These are phyloP conservation scores for Oryza brachyantha DNA, from an alignment of 176 grass and related monocot species.

Conservation along the genomic window DNA sequence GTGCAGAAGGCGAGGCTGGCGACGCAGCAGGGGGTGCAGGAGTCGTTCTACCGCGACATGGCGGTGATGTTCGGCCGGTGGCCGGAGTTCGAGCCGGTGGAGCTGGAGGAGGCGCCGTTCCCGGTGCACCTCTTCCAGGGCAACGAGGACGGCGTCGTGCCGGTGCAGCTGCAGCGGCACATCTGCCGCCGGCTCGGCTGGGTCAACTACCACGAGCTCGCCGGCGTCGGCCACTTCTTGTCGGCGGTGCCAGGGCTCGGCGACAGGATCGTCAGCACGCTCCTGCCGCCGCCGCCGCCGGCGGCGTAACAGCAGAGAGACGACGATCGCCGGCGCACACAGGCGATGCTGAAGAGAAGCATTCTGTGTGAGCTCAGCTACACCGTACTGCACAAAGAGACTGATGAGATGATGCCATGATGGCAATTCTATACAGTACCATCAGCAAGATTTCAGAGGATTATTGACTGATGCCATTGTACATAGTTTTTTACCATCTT, in stretches of 20 bases:
- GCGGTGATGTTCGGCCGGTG: conserved; percentile 90
- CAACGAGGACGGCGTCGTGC: conserved; percentile 87
- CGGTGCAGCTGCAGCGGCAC: conserved; percentile 77
- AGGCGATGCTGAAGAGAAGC: neutral
- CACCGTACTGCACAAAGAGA: conserved; percentile 20
- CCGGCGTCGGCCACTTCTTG: conserved; percentile 60
- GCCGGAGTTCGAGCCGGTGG: conserved; percentile 86
- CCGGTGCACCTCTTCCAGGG: conserved; percentile 92
- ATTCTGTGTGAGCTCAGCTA: neutral
- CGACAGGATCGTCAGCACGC: conserved; percentile 58
- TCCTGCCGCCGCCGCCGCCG: conserved; percentile 23
- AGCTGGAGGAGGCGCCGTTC: conserved; percentile 55
- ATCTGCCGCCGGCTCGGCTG: conserved; percentile 65
- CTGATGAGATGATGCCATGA: neutral
- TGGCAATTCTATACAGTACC: neutral
- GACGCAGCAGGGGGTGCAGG: conserved; percentile 72
- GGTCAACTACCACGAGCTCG: conserved; percentile 75
- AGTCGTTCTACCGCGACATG: conserved; percentile 94
- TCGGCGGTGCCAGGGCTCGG: conserved; percentile 55
- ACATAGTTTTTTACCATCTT: conserved; percentile 21
- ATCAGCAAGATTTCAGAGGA: neutral
- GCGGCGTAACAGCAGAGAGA: no score
- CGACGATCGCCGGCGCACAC: no score
- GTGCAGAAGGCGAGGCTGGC: conserved; percentile 45
- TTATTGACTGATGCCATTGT: conserved; percentile 4